A percentile compares a stretch with the other conserved stretches of the same genome.
phyloP scores from a whole-genome alignment of 805 yeast species.

The Vanderwaltozyma polyspora region DNA sequence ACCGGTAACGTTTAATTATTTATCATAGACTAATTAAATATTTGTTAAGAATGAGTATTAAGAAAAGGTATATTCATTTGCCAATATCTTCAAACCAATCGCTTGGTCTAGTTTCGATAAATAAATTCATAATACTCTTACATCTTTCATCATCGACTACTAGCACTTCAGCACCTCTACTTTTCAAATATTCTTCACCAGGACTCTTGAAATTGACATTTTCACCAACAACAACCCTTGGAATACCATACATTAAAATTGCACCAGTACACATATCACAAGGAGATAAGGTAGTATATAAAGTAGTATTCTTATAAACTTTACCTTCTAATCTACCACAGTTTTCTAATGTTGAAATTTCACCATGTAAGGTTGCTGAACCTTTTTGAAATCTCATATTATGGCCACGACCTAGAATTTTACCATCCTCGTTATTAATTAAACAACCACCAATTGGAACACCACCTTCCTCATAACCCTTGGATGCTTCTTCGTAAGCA shows the following conservation, averaged over 20 bases:
- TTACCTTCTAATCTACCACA: slow-evolving; percentile 82
- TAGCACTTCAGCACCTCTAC: slow-evolving; percentile 63
- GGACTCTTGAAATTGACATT: slow-evolving; percentile 65
- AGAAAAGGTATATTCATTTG: slow-evolving; percentile 16
- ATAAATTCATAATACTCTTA: slow-evolving; percentile 60
- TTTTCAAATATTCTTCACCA: slow-evolving; percentile 61
- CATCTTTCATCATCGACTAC: slow-evolving; percentile 51
- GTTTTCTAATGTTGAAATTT: slow-evolving; percentile 76
- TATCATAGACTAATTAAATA: too few relatives aligned
- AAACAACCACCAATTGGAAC: slow-evolving; percentile 57
- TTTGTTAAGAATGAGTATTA: too few relatives aligned
- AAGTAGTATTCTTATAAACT: slow-evolving; percentile 72
- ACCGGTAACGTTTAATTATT: too few relatives aligned
- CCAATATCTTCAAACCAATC: slow-evolving; percentile 83
- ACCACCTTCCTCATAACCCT: slow-evolving; percentile 74
- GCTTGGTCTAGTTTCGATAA: slow-evolving; percentile 65
- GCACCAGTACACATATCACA: slow-evolving; percentile 96
- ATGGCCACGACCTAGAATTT: slow-evolving; percentile 79
- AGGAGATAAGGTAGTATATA: slow-evolving; percentile 88
- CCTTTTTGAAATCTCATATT: slow-evolving; percentile 79
- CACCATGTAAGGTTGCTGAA: slow-evolving; percentile 85
- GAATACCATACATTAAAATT: slow-evolving; percentile 75
- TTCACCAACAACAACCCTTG: slow-evolving; percentile 83
- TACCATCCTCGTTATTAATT: slow-evolving; percentile 49
- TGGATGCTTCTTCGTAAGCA: slow-evolving; percentile 61